phyloP scores from a whole-genome alignment of 257 asterid genomes.

The Mitragyna speciosa region DNA sequence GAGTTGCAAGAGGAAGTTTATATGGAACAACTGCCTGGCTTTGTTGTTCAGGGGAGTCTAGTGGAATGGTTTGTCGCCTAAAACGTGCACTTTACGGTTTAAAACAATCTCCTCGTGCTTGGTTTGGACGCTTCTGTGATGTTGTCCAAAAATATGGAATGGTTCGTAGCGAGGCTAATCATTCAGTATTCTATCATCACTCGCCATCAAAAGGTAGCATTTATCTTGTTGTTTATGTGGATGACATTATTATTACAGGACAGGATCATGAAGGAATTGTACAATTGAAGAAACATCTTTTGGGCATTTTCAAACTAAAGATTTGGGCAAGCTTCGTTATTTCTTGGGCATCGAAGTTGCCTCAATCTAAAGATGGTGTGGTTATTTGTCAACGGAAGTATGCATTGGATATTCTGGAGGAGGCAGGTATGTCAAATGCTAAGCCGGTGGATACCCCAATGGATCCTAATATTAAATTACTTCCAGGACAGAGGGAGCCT shows the following conservation, averaged over 20 bases:
- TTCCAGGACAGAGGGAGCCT: background rate
- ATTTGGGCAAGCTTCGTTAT: background rate
- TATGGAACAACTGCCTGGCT: slow-evolving; percentile 7
- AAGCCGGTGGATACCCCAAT: slow-evolving; percentile 9
- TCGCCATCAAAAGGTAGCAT: background rate
- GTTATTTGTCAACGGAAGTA: slow-evolving; percentile 5
- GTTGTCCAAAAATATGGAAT: background rate
- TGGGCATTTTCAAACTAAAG: slow-evolving; percentile 2
- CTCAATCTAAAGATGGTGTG: background rate
- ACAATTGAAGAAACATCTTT: background rate
- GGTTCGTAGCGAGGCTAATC: background rate
- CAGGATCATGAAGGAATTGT: background rate
- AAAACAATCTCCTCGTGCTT: slow-evolving; percentile 1
- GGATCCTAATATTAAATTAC: slow-evolving; percentile 10
- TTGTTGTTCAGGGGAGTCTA: background rate
- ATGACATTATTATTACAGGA: slow-evolving; percentile 12
- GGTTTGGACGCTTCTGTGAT: background rate
- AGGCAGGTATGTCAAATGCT: background rate
- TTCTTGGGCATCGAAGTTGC: slow-evolving; percentile 6
- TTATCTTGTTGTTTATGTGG: background rate
- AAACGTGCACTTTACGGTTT: background rate
- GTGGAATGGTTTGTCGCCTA: background rate
- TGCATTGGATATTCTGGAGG: background rate
- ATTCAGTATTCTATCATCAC: background rate
- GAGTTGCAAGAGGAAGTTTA: background rate